phyloP scores from a whole-genome alignment of 352 stramenopile species.

The Phytopythium sindhum region DNA sequence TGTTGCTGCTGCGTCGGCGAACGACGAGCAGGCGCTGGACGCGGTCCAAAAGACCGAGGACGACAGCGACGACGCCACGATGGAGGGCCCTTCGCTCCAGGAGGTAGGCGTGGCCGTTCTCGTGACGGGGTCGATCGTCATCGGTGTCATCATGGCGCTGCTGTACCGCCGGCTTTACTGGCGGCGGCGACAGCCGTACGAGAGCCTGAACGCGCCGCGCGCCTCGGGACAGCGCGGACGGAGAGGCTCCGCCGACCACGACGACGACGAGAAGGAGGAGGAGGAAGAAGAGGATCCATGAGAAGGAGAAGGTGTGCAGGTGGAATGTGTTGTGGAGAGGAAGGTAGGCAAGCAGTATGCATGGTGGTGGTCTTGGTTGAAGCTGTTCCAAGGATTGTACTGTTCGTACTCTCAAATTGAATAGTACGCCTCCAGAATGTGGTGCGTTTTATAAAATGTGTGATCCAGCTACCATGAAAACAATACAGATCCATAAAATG shows the following conservation, averaged over 20 bases:
- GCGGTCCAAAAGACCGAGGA: neutral
- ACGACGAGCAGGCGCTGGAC: neutral
- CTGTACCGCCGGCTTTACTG: constrained; percentile 75
- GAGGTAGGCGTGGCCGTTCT: constrained; percentile 66
- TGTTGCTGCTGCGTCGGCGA: neutral
- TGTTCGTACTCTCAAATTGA: neutral
- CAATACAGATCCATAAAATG: too few relatives aligned
- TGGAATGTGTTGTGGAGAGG: neutral
- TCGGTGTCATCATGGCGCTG: constrained; percentile 53
- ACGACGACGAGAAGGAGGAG: constrained; percentile 31
- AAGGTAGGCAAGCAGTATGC: too few relatives aligned
- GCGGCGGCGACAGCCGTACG: constrained; percentile 53
- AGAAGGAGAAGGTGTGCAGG: neutral
- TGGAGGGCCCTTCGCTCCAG: constrained; percentile 33
- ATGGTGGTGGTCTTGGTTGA: too few relatives aligned
- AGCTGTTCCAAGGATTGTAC: neutral
- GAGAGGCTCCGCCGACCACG: constrained; percentile 17
- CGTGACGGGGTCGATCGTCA: constrained; percentile 53
- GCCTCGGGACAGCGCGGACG: constrained; percentile 15
- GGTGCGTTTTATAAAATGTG: too few relatives aligned
- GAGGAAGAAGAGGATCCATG: constrained; percentile 28
- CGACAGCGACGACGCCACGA: constrained; percentile 1
- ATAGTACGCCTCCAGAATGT: neutral
- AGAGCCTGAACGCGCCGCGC: constrained; percentile 54
- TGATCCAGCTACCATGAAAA: too few relatives aligned